Evolutionary conservation across 2,329 filamentous ascomycete species (phyloP).

Genomic region (Juglanconis sp.): DNA sequence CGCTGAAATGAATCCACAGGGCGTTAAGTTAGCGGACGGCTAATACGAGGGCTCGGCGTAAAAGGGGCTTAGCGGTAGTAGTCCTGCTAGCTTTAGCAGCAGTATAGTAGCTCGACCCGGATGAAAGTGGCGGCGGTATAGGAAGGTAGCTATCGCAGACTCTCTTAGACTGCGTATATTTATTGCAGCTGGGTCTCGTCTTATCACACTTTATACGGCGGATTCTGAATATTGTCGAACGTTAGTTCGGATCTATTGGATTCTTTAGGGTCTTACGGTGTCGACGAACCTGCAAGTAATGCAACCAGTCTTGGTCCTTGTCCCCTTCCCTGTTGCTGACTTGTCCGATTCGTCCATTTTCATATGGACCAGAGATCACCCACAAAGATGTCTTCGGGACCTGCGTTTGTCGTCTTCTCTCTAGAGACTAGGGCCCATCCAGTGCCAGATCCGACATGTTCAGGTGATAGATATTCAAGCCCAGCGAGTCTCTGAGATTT

Average conservation of each 20-base stretch:
- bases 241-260: background rate
- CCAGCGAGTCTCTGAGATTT: background rate
- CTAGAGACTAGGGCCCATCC: background rate
- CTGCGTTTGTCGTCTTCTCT: too few species aligned
- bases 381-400: background rate
- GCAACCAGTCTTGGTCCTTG: conserved; percentile 20
- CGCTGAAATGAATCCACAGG: too few species aligned
- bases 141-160: conserved; percentile 33
- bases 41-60: conserved; percentile 29
- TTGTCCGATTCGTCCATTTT: background rate
- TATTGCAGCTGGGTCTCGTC: conserved; percentile 27
- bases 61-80: conserved; percentile 21
- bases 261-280: background rate
- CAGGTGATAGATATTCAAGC: background rate
- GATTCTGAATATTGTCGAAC: conserved; percentile 23
- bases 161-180: conserved; percentile 23
- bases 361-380: background rate
- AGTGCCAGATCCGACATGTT: background rate
- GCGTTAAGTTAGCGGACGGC: conserved; percentile 27
- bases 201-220: conserved; percentile 36
- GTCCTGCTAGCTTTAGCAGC: background rate
- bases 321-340: background rate
- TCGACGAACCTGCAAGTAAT: conserved; percentile 24
- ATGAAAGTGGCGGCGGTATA: background rate
- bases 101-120: background rate